Percentiles rank a stretch among this genome's conserved stretches.
These are phyloP conservation scores for Heracleum sosnowskyi DNA, from an alignment of 129 eudicot species.

Conservation along the genomic window DNA sequence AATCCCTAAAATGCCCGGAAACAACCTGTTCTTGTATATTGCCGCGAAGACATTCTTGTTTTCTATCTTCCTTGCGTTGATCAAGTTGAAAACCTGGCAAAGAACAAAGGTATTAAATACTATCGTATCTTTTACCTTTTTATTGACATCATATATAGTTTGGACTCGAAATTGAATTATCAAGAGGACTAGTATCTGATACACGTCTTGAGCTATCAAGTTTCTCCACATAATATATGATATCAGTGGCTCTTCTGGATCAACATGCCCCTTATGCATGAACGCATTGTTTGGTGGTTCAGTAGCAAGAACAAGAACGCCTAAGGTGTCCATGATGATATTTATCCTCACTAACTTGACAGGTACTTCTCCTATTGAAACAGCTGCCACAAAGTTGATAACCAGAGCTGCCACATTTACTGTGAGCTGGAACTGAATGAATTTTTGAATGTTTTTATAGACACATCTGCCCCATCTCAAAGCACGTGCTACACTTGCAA, in stretches of 20 bases:
- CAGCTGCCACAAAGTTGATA: conserved; percentile 44
- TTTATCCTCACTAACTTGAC: conserved; percentile 47
- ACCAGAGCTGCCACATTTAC: conserved; percentile 44
- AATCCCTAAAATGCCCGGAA: conserved; percentile 36
- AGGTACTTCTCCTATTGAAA: conserved; percentile 40
- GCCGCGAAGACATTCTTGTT: conserved; percentile 37
- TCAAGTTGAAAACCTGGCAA: conserved; percentile 49
- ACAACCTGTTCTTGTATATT: conserved; percentile 31
- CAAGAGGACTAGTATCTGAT: conserved; percentile 30
- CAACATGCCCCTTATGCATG: conserved; percentile 30
- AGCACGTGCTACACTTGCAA: conserved; percentile 27
- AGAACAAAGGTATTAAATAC: conserved; percentile 43
- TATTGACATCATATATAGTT: conserved; percentile 18
- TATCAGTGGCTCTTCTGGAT: conserved; percentile 35
- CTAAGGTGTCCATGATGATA: conserved; percentile 39
- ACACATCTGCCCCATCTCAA: conserved; percentile 51
- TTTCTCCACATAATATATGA: conserved; percentile 61
- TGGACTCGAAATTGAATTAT: conserved; percentile 33
- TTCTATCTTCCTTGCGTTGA: conserved; percentile 43
- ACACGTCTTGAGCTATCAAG: conserved; percentile 33
- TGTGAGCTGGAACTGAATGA: conserved; percentile 54
- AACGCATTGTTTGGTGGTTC: conserved; percentile 28
- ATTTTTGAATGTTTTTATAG: conserved; percentile 45
- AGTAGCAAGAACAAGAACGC: conserved; percentile 39
- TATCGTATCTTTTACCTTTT: conserved; percentile 31